phyloP scores from a whole-genome alignment of 495 filamentous ascomycete species.

The Daldinia bambusicola region DNA sequence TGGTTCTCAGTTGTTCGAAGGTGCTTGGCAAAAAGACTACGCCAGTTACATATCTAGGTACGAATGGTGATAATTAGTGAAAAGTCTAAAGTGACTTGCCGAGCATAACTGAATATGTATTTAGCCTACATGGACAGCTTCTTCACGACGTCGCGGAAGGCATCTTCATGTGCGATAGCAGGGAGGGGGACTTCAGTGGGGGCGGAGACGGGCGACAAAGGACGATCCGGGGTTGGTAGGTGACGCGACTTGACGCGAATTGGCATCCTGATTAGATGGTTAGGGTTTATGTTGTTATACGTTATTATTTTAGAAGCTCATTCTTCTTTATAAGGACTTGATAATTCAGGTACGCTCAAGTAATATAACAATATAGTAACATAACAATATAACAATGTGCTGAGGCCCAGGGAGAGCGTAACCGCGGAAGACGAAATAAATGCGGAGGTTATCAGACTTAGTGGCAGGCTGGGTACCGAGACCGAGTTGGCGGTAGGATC shows the following conservation, averaged over 20 bases:
- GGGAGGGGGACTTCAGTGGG: slow-evolving; percentile 59
- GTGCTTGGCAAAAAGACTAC: slow-evolving; percentile 74
- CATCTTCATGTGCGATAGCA: slow-evolving; percentile 70
- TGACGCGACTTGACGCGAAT: slow-evolving; percentile 58
- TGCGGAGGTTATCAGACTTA: background rate
- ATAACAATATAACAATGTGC: background rate
- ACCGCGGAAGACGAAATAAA: slow-evolving; percentile 7
- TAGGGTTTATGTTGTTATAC: background rate
- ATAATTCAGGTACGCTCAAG: background rate
- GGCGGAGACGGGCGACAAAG: slow-evolving; percentile 24
- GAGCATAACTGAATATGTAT: background rate
- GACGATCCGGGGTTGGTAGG: slow-evolving; percentile 40
- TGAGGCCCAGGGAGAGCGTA: background rate
- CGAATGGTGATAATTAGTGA: slow-evolving; percentile 23
- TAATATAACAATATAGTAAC: background rate
- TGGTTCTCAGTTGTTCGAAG: slow-evolving; percentile 82
- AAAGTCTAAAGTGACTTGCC: background rate
- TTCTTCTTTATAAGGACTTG: background rate
- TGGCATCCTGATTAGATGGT: slow-evolving; percentile 47
- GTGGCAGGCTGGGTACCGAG: too few species aligned
- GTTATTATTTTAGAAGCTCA: background rate
- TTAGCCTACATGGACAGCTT: slow-evolving; percentile 70
- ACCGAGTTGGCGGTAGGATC: background rate
- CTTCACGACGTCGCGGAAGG: slow-evolving; percentile 72
- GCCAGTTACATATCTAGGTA: slow-evolving; percentile 66